Conservation (phyloP, 768 basidiomycete genomes). For the Hericium erinaceus region DNA sequence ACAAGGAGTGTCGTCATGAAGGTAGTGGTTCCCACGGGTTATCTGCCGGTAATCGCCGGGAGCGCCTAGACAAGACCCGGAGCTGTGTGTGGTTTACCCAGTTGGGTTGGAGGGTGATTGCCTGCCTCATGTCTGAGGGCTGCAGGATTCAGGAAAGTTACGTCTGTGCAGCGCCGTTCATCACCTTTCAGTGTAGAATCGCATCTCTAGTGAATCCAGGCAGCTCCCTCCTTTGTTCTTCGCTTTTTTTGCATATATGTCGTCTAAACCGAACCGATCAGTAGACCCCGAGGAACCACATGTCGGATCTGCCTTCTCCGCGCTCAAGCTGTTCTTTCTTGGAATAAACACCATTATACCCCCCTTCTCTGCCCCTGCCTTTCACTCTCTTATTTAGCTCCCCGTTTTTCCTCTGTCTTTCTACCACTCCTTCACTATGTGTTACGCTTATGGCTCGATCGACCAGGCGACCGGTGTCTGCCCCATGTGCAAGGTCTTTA, state of each 20-base stretch:
- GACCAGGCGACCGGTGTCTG: conserved; percentile 61
- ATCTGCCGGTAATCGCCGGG: not conserved
- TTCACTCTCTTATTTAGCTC: conserved; percentile 15
- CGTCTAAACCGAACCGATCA: conserved; percentile 31
- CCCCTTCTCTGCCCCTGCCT: conserved; percentile 22
- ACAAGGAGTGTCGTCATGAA: not conserved
- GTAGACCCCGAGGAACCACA: conserved; percentile 30
- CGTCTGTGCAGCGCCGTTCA: conserved; percentile 1
- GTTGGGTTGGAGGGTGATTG: not conserved
- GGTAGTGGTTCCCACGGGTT: not conserved
- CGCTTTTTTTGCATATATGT: conserved; percentile 19
- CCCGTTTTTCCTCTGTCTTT: conserved; percentile 5
- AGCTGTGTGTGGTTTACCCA: not conserved
- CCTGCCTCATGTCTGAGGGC: conserved; percentile 2
- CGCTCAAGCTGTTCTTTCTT: conserved; percentile 21
- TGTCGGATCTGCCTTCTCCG: conserved; percentile 27
- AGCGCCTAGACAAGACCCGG: not conserved
- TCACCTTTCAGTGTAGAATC: not conserved
- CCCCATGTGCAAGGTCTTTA: conserved; percentile 82
- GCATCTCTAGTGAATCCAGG: conserved; percentile 1
- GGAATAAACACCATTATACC: conserved; percentile 32
- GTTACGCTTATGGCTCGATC: conserved; percentile 59
- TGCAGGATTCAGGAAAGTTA: conserved; percentile 5
- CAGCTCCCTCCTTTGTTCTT: conserved; percentile 14
- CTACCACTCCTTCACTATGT: conserved; percentile 41